Evolutionary conservation across 2,329 filamentous ascomycete species (phyloP), one percentile per base, ranked within the genome.

Genomic region (Calonectria pauciramosa): DNA sequence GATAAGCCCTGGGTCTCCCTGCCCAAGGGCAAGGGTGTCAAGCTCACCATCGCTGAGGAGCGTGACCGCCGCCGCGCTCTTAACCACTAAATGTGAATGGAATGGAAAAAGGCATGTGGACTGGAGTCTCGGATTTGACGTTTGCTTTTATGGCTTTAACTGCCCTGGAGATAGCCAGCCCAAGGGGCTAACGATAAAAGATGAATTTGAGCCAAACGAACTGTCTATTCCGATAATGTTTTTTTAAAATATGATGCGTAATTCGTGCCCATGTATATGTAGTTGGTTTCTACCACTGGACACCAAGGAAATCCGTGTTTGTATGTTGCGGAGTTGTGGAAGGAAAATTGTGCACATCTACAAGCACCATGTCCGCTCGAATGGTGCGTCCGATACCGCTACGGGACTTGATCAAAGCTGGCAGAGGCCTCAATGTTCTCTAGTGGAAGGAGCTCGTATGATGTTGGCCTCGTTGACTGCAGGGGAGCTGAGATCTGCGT

Each of bases 11-110:
- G 97, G 97, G 93, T 99, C 90, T 98, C 95, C 85, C 93, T 99
- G 87, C 97, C 97, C 88, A 99, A 99, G 95, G 97, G 97, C 91
- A 98, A 98, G 94, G 97, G 97, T 95, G 97, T 99, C 92, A 98
- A 98, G 95, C 95, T 99, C 88, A 93, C 94, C 87, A 99, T 99
- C 86, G 96, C 96, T 83, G 96, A 99, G 92, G 96, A 99, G 95
- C 93, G 96, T 92, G 96, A 99, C 90, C 96, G 96, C 89, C 95
- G 96, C 87, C 95, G 97, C 86, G 95, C 96, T 82, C 82, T 89
- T 78, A 86, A 88, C 82, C 86, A 90, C 86, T 90, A 91, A 90
- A 82, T 79, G 73, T 78, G 77, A 70, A 34, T 44, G 75, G 75
- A 79, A 78, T 74, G 77, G 75, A 81, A 82, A 82, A 78, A 80